A percentile compares a stretch with the other conserved stretches of the same genome.
Conservation (phyloP, 2,329 filamentous ascomycete species). For the Dothistroma pini region DNA sequence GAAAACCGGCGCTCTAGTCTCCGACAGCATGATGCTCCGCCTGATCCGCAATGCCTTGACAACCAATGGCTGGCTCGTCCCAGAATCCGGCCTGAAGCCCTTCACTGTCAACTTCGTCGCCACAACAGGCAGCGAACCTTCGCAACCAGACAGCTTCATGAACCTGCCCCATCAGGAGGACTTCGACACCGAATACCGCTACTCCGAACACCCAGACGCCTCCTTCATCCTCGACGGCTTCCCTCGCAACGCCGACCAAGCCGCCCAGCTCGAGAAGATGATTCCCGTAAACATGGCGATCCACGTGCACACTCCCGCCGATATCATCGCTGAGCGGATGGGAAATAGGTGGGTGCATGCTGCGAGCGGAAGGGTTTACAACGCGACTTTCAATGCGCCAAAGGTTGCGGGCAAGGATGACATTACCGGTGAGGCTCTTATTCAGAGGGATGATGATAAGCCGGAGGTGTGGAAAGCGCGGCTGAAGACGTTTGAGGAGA, state of each 20-base stretch:
- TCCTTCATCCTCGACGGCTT: constrained; percentile 97
- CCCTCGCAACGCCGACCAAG: constrained; percentile 81
- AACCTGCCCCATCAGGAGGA: constrained; percentile 32
- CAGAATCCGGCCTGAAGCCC: constrained; percentile 40
- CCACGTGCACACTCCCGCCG: constrained; percentile 76
- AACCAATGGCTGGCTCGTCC: constrained; percentile 73
- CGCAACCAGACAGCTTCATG: constrained; percentile 37
- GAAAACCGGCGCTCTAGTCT: constrained; percentile 82
- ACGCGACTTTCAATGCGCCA: constrained; percentile 87
- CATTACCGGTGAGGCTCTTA: constrained; percentile 80
- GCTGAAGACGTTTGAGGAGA: constrained; percentile 80
- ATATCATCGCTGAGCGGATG: constrained; percentile 85
- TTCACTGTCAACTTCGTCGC: constrained; percentile 42
- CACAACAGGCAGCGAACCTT: constrained; percentile 19
- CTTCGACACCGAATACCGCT: constrained; percentile 40
- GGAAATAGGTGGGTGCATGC: constrained; percentile 91
- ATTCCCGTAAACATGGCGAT: constrained; percentile 95
- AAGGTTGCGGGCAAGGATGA: constrained; percentile 79
- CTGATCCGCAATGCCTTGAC: constrained; percentile 88
- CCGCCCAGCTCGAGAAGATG: constrained; percentile 68
- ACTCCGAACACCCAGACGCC: constrained; percentile 66
- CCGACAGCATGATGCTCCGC: constrained; percentile 85
- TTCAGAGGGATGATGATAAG: constrained; percentile 79
- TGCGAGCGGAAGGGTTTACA: constrained; percentile 88
- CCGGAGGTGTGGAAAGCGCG: constrained; percentile 80